These are phyloP conservation scores for Wallacemonas sp. DNA, from an alignment of 208 protist genomes.

Conservation along the genomic window DNA sequence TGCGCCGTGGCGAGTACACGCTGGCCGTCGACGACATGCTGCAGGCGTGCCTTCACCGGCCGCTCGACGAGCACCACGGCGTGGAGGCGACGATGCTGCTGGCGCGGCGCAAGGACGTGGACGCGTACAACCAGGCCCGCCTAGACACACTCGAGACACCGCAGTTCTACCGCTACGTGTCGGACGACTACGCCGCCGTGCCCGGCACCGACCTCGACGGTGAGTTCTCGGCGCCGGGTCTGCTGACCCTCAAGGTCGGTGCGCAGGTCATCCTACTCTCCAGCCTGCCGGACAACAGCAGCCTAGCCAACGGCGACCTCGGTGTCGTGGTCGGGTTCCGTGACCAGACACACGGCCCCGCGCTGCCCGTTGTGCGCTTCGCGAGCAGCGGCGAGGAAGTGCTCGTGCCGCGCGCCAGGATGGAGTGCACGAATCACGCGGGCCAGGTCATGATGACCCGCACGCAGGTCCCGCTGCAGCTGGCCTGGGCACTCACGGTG, in stretches of 20 bases:
- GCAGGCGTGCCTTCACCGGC: constrained; percentile 30
- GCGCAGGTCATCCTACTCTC: constrained; percentile 78
- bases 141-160: constrained; percentile 43
- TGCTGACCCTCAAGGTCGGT: constrained; percentile 60
- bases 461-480: constrained; percentile 87
- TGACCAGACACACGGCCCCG: constrained; percentile 24
- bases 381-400: constrained; percentile 34
- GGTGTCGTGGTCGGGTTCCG: constrained; percentile 34
- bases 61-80: constrained; percentile 24
- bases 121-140: constrained; percentile 44
- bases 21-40: constrained; percentile 47
- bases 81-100: constrained; percentile 59
- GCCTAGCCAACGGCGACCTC: constrained; percentile 37
- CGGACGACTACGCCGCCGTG: constrained; percentile 71
- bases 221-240: constrained; percentile 51
- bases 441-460: constrained; percentile 37
- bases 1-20: constrained; percentile 62
- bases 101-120: constrained; percentile 47
- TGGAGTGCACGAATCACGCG: constrained; percentile 32
- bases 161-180: constrained; percentile 57
- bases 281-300: constrained; percentile 33
- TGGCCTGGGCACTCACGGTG: constrained; percentile 95
- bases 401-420: constrained; percentile 49
- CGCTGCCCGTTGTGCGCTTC: constrained; percentile 67
- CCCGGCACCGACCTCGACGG: constrained; percentile 57